Evolutionary conservation across 331 rosid genomes (phyloP).

Genomic region (Quercus phellos): DNA sequence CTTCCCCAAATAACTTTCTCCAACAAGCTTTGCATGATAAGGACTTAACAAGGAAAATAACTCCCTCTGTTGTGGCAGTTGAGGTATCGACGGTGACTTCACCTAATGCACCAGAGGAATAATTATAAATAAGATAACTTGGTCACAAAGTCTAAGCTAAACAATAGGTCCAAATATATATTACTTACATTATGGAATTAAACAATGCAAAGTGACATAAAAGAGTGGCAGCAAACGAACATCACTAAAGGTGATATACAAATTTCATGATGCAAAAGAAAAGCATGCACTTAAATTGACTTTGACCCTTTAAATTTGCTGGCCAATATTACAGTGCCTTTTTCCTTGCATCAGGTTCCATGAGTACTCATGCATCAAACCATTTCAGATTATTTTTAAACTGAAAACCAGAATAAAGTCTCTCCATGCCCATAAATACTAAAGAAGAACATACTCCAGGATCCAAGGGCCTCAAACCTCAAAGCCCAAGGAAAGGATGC

Average conservation of each 20-base stretch:
- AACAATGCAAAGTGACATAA: background rate
- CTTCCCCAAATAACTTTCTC: constrained; percentile 89
- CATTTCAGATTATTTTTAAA: background rate
- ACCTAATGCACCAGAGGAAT: constrained; percentile 49
- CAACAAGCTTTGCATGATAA: constrained; percentile 81
- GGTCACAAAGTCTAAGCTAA: background rate
- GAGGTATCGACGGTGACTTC: constrained; percentile 76
- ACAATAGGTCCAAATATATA: background rate
- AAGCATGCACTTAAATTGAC: background rate
- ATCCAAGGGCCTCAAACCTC: background rate
- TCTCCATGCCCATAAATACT: background rate
- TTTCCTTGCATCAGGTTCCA: background rate
- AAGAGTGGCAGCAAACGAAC: background rate
- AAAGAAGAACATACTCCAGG: background rate
- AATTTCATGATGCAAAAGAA: background rate
- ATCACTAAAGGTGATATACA: background rate
- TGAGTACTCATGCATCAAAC: background rate
- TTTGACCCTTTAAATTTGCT: background rate
- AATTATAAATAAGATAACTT: constrained; percentile 19
- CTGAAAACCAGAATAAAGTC: background rate
- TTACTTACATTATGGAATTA: background rate
- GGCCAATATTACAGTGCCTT: constrained; percentile 2
- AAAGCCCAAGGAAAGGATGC: background rate
- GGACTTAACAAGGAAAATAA: constrained; percentile 67
- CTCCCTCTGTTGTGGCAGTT: constrained; percentile 74